Evolutionary conservation across 192 early-diverging fungal genomes (phyloP).

Genomic region (Podila epigama): DNA sequence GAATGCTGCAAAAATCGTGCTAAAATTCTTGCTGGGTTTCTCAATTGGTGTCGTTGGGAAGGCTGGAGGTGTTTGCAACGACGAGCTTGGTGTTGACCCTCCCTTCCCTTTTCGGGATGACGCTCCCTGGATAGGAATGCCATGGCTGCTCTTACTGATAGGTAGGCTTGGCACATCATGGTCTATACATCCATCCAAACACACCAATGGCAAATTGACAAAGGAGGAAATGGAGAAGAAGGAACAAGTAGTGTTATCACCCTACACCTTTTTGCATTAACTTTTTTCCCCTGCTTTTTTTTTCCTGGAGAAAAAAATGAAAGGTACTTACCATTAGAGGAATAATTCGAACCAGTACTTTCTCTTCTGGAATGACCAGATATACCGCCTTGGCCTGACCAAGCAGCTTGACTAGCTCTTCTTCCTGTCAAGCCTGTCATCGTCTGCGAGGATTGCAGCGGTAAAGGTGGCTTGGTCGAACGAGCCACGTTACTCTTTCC

Average conservation of each 20-base stretch:
- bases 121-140: constrained; percentile 27
- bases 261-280: too few relatives aligned
- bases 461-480: constrained; percentile 36
- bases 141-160: not conserved
- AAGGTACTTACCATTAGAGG: constrained; percentile 30
- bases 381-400: constrained; percentile 28
- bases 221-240: too few relatives aligned
- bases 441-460: constrained; percentile 37
- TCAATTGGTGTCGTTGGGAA: constrained; percentile 7
- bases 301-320: not conserved
- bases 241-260: too few relatives aligned
- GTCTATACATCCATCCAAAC: not conserved
- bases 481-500: constrained; percentile 13
- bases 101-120: constrained; percentile 3
- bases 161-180: not conserved
- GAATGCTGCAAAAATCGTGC: constrained; percentile 45
- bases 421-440: constrained; percentile 17
- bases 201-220: too few relatives aligned
- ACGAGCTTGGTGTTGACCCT: constrained; percentile 7
- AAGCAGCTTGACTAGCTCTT: constrained; percentile 51
- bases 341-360: constrained; percentile 56
- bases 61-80: constrained; percentile 12
- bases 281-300: not conserved
- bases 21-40: constrained; percentile 48
- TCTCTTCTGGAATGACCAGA: constrained; percentile 53